Evolutionary conservation across 257 asterid genomes (phyloP).

Genomic region (Datura wrightii): DNA sequence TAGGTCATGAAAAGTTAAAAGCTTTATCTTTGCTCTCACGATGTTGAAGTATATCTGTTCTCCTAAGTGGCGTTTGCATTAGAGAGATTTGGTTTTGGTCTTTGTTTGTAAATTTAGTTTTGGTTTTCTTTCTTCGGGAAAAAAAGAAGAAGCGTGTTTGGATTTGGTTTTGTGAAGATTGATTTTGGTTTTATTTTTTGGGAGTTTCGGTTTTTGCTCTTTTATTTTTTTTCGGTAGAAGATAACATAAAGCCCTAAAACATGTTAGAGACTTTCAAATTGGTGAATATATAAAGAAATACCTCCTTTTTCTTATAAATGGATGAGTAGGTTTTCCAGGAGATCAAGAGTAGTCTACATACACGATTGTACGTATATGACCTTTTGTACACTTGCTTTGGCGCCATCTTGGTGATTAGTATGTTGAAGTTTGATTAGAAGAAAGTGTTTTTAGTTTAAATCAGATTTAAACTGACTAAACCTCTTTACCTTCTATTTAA

Average conservation of each 20-base stretch:
- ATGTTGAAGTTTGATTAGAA: background rate
- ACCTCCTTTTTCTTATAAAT: background rate
- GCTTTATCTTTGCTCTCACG: background rate
- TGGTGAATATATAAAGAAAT: background rate
- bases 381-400: background rate
- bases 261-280: background rate
- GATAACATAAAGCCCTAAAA: background rate
- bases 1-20: background rate
- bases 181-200: background rate
- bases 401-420: background rate
- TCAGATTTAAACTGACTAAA: background rate
- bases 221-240: background rate
- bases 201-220: background rate
- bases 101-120: background rate
- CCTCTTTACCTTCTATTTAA: background rate
- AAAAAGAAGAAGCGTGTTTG: background rate
- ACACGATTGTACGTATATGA: background rate
- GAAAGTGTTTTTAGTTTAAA: background rate
- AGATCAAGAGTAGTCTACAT: background rate
- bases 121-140: background rate
- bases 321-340: background rate
- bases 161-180: conserved; percentile 10
- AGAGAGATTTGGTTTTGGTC: background rate
- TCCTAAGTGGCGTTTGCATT: background rate
- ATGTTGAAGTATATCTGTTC: background rate